A percentile compares a stretch with the other conserved stretches of the same genome.
phyloP scores from a whole-genome alignment of 148 eudicot species.

The Camellia lanceoleosa region DNA sequence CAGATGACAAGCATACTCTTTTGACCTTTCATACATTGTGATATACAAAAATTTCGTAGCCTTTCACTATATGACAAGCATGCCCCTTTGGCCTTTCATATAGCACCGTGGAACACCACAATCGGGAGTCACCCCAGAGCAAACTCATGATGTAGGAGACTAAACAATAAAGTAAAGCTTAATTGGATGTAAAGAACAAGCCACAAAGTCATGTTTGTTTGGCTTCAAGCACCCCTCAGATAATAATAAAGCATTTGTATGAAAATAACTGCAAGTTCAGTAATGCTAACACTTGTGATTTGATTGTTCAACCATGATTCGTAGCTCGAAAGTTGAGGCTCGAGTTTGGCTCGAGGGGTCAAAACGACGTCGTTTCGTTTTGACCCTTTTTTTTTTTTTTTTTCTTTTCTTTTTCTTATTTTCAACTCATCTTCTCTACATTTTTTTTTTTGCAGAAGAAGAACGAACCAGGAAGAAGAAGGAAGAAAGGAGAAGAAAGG shows the following conservation, averaged over 20 bases:
- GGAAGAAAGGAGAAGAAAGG: no score
- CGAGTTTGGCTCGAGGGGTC: no score
- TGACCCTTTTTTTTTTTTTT: no score
- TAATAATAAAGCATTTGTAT: background rate
- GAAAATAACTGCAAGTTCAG: background rate
- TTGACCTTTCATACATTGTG: background rate
- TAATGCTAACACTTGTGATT: background rate
- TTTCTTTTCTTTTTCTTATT: no score
- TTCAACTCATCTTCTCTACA: no score
- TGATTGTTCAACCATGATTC: no score
- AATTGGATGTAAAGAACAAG: background rate
- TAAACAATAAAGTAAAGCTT: background rate
- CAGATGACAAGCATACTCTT: background rate
- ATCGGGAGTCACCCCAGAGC: background rate
- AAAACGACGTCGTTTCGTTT: no score
- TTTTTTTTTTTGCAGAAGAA: no score
- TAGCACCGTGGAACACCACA: background rate
- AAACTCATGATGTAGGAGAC: background rate
- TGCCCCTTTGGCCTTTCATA: background rate
- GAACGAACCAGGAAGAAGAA: no score
- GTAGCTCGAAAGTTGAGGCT: no score
- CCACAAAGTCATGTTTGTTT: background rate
- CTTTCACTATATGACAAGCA: background rate
- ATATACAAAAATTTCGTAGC: no score
- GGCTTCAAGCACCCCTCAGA: no score